Evolutionary conservation across 1,284 basidiomycete species (phyloP), one percentile per base, ranked within the genome.

Genomic region (Leccinum fallax): DNA sequence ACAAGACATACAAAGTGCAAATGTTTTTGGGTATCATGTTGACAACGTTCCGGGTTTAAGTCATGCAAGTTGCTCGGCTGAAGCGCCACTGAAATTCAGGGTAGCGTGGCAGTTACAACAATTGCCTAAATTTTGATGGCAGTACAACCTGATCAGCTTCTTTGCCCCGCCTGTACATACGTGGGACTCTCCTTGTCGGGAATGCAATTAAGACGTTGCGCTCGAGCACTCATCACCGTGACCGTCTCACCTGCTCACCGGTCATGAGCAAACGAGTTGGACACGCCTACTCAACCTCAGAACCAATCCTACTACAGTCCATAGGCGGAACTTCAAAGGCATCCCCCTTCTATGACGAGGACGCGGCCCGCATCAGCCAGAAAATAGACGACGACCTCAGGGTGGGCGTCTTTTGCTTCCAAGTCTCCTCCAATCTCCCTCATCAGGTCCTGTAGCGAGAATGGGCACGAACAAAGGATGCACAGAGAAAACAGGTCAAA

Each of bases 311-410:
- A 2, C 63, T 77, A 8, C 75, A 74, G 59, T 75, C 72, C 53
- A 52, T 74, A 10, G 72, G 76, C 1, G 74, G 69, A 4, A 72
- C 71, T 0, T 67, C 68, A 28, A 77, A 74, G 62, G 53, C 74
- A 7, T 77, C 74, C 38, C 75, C 57, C 38, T 74, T 72, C 52
- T 78, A 80, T 52, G 78, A 83, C 28, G 81, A 80, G 53, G 80
- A 83, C 58, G 84, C 87, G 4, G 70, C 78, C 40, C 80, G 80
- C 57, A 78, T 83, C 64, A 89, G 85, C 77, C 82, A 83, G 68
- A 76, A 78, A 68, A 92, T 92, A 70, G 90, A 92, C 73, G 87
- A 90, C 61, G 85, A 88, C 56, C 77, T 91, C 68, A 85, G 79
- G 77, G 89, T 89, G 61, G 58, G 82, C 72, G 40, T 55, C 63